phyloP scores from a whole-genome alignment of 164 flowering plant species.

The Vitis rupestris region DNA sequence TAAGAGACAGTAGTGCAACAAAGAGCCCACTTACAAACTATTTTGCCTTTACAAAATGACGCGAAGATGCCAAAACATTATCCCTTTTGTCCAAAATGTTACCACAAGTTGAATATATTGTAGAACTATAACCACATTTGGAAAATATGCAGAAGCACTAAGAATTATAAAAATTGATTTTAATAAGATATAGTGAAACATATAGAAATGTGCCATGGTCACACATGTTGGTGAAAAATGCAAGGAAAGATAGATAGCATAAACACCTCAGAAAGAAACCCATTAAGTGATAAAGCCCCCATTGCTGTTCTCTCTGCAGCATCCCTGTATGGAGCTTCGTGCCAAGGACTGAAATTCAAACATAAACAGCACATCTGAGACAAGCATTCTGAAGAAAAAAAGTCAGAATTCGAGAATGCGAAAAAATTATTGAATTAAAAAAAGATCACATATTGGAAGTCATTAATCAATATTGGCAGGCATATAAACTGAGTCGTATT shows the following conservation, averaged over 20 bases:
- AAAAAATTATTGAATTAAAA: no score
- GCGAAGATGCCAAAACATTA: not conserved
- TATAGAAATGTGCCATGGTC: not conserved
- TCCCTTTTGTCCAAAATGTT: not conserved
- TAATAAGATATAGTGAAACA: conserved; percentile 1
- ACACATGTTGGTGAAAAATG: not conserved
- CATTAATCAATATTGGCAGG: no score
- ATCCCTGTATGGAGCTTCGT: conserved; percentile 66
- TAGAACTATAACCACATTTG: not conserved
- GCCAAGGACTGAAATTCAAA: conserved; percentile 70
- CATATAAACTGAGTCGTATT: no score
- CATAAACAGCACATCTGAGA: not conserved
- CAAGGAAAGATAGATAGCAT: not conserved
- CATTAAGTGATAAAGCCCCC: conserved; percentile 77
- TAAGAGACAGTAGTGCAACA: not conserved
- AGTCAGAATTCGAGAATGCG: not conserved
- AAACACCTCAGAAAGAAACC: conserved; percentile 78
- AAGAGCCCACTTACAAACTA: not conserved
- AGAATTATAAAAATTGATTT: not conserved
- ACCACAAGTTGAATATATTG: not conserved
- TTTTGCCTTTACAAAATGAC: not conserved
- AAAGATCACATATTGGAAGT: no score
- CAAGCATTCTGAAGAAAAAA: not conserved
- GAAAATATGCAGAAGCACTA: not conserved
- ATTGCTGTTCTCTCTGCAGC: conserved; percentile 81